Base-by-base conservation (phyloP, 164 flowering plant species). In the Dillenia turbinata region DNA sequence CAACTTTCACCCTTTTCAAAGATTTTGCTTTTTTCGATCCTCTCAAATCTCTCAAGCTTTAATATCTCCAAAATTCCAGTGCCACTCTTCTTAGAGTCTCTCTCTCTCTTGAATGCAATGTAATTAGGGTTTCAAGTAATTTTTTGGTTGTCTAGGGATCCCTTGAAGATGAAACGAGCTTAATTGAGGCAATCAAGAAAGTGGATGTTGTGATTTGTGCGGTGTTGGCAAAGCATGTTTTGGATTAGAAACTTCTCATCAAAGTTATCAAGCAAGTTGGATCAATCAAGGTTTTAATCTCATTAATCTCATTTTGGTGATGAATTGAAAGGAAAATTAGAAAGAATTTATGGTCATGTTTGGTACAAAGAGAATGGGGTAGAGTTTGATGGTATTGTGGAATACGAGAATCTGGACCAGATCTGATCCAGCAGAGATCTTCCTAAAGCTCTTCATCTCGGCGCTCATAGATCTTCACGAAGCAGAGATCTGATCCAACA, bases 201-300 rank as follows among this genome's bases (percentile, higher is more conserved):
- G 94, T 88, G 17, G 92, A 88, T 68, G 88, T 88, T 8, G 94
- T 90, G 60, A 90, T 90, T 16, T 86, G 82, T 57, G 84, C 92
- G 13, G 78, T 88, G 61, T 53, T 86, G 0, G 49, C 86, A 1
- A 83, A 71, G 52, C 86, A 84, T 26, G 87, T 56, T 52, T 75
- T 73, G 12, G 79, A 78, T 45, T 92, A 90, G 83, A 86, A 76
- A 75, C 81, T 62, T 52, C 82, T 90, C 12, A 72, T 90, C 57
- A 51, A 57, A 58, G 85, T 73, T 49, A 85, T 90, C 59, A 86
- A 85, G 63, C 65, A 75, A 69, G 76, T 81, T 63, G 92, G 90
- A 14, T 71, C 77, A 67, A 78, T 90, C 68, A 88, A 88, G 85
- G 94, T 84, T 60, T 12, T n/a, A 44, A 12, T 19, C 13, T 40